These are phyloP conservation scores for Thinopyrum obtusiflorum DNA, from an alignment of 202 grass and related monocot species.

Conservation along the genomic window DNA sequence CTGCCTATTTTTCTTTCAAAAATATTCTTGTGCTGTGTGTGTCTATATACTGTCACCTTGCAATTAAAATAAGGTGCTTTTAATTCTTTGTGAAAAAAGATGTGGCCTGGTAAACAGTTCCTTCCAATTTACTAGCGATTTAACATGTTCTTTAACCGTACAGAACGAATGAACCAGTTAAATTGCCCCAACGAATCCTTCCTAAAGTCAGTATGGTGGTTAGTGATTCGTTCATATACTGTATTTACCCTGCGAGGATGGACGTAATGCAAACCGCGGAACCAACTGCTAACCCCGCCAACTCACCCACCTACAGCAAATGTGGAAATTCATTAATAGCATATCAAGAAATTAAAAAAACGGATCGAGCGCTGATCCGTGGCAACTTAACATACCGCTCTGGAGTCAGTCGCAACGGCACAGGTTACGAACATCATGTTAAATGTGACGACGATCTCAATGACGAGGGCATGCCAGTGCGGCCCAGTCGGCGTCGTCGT, in stretches of 20 bases:
- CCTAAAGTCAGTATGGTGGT: slow-evolving; percentile 3
- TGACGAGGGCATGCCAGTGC: slow-evolving; percentile 72
- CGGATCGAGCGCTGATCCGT: too few relatives aligned
- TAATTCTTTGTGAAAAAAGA: not conserved
- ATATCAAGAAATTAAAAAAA: not conserved
- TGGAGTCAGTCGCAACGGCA: slow-evolving; percentile 91
- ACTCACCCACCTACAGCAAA: slow-evolving; percentile 80
- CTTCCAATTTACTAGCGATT: not conserved
- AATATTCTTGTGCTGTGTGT: not conserved
- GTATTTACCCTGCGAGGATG: slow-evolving; percentile 89
- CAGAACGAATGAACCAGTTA: too few relatives aligned
- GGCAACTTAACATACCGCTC: slow-evolving; percentile 45
- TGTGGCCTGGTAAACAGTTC: not conserved
- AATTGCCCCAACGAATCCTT: not conserved
- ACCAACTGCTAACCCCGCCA: slow-evolving; percentile 97
- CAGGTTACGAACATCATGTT: slow-evolving; percentile 98
- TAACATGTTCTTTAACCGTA: not conserved
- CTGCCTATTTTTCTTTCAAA: too few relatives aligned
- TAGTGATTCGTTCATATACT: too few relatives aligned
- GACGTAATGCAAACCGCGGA: slow-evolving; percentile 99
- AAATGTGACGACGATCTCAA: slow-evolving; percentile 92
- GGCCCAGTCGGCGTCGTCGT: slow-evolving; percentile 71
- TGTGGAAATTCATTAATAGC: not conserved
- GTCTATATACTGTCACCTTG: not conserved
- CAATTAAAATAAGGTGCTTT: not conserved